Evolutionary conservation across 768 basidiomycete species (phyloP).

Genomic region (Gloeopeniophorella convolvens): DNA sequence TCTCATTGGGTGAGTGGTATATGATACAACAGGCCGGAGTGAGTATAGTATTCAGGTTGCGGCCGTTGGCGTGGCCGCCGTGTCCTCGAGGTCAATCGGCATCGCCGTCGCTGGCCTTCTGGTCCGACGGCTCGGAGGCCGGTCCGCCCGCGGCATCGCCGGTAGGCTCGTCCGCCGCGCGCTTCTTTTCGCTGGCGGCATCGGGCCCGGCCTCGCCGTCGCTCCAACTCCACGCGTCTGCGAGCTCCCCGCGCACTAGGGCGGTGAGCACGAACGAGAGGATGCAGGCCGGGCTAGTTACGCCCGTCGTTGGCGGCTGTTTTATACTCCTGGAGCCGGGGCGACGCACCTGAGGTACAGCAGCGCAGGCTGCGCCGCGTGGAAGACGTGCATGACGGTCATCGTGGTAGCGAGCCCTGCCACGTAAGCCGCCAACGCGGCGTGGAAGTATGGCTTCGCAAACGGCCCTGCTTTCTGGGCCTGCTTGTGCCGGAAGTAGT

Average conservation of each 20-base stretch:
- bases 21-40: too few relatives aligned
- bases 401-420: constrained; percentile 71
- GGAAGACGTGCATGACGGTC: constrained; percentile 74
- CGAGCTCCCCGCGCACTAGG: constrained; percentile 58
- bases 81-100: too few relatives aligned
- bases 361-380: constrained; percentile 82
- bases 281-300: constrained; percentile 66
- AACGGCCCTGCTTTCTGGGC: constrained; percentile 31
- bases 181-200: constrained; percentile 21
- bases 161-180: constrained; percentile 7
- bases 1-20: too few relatives aligned
- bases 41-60: too few relatives aligned
- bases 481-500: constrained; percentile 43
- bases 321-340: neutral
- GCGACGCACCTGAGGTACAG: constrained; percentile 74
- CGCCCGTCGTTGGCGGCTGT: neutral
- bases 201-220: constrained; percentile 49
- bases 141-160: constrained; percentile 5
- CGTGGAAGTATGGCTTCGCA: constrained; percentile 69
- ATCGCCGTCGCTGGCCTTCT: too few relatives aligned
- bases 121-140: constrained; percentile 10
- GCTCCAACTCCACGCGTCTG: constrained; percentile 63
- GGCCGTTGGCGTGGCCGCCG: too few relatives aligned
- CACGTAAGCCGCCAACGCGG: constrained; percentile 65
- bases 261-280: constrained; percentile 59